Conservation (phyloP, 345 rosid genomes). For the Limnanthes douglasii region DNA sequence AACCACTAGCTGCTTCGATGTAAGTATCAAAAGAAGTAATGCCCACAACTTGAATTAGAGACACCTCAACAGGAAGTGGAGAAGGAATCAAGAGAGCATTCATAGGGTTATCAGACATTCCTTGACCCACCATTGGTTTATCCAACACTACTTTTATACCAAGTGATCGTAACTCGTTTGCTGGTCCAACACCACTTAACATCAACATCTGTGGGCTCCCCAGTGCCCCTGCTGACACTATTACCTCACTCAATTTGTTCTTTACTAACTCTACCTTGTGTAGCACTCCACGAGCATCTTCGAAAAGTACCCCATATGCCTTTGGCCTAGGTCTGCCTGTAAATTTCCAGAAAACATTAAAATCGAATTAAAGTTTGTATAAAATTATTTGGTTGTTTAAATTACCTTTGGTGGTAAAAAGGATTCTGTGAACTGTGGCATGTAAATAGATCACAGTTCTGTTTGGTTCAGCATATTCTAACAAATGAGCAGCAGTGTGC, state of each 20-base stretch:
- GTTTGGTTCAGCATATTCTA: slow-evolving; percentile 51
- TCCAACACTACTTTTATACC: slow-evolving; percentile 35
- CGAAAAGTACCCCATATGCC: slow-evolving; percentile 55
- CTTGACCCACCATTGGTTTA: slow-evolving; percentile 66
- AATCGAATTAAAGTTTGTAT: background rate
- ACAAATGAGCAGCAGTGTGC: slow-evolving; percentile 67
- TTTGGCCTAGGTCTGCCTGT: slow-evolving; percentile 25
- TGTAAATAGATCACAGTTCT: slow-evolving; percentile 33
- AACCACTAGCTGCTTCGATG: slow-evolving; percentile 49
- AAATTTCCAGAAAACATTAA: slow-evolving; percentile 6
- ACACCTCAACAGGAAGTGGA: slow-evolving; percentile 39
- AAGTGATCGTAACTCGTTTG: slow-evolving; percentile 21
- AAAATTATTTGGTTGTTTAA: background rate
- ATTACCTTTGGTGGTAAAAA: slow-evolving; percentile 30
- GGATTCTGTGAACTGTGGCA: slow-evolving; percentile 52
- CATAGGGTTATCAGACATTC: slow-evolving; percentile 75
- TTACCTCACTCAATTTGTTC: slow-evolving; percentile 33
- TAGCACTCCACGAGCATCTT: slow-evolving; percentile 25
- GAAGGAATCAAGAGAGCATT: slow-evolving; percentile 53
- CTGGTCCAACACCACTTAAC: slow-evolving; percentile 79
- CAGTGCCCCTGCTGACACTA: slow-evolving; percentile 61
- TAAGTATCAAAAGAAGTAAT: slow-evolving; percentile 32
- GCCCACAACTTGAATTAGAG: slow-evolving; percentile 54
- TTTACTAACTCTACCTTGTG: slow-evolving; percentile 28
- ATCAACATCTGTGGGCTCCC: slow-evolving; percentile 79